These are phyloP conservation scores for Ceratobasidium sp. DNA, from an alignment of 1,284 basidiomycete species.

Conservation along the genomic window DNA sequence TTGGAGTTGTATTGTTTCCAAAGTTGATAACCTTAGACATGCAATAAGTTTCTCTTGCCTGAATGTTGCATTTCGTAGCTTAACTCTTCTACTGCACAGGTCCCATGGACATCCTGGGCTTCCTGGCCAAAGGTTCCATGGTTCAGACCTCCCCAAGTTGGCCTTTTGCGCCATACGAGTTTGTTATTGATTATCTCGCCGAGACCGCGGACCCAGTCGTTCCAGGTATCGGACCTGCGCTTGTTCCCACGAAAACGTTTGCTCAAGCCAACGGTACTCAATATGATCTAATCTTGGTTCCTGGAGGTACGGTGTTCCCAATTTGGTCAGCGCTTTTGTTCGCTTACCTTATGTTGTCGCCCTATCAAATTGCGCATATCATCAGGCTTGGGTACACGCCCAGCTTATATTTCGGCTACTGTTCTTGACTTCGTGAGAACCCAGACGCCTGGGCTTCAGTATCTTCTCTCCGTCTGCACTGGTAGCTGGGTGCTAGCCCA, in stretches of 20 bases:
- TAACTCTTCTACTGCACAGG: conserved; percentile 19
- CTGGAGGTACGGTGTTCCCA: conserved; percentile 14
- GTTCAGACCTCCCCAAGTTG: conserved; percentile 14
- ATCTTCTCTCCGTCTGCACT: conserved; percentile 47
- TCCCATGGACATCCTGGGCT: conserved; percentile 27
- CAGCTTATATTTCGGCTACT: conserved; percentile 7
- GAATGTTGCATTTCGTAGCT: not conserved
- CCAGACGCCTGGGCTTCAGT: conserved; percentile 38
- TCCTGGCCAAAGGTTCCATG: conserved; percentile 32
- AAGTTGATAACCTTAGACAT: conserved; percentile 20
- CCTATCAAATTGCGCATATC: not conserved
- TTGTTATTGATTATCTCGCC: conserved; percentile 25
- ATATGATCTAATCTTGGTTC: conserved; percentile 37
- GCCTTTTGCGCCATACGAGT: conserved; percentile 35
- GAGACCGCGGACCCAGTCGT: conserved; percentile 26
- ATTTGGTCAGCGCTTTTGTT: not conserved
- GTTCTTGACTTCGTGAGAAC: conserved; percentile 29
- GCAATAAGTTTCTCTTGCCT: conserved; percentile 20
- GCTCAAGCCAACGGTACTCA: conserved; percentile 28
- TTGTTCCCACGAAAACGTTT: conserved; percentile 23
- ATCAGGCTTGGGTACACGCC: conserved; percentile 17
- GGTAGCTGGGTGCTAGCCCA: conserved; percentile 45
- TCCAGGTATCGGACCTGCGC: conserved; percentile 1
- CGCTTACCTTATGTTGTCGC: not conserved
- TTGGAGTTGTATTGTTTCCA: conserved; percentile 32